Evolutionary conservation across 345 rosid genomes (phyloP).

Genomic region (Draba incana): DNA sequence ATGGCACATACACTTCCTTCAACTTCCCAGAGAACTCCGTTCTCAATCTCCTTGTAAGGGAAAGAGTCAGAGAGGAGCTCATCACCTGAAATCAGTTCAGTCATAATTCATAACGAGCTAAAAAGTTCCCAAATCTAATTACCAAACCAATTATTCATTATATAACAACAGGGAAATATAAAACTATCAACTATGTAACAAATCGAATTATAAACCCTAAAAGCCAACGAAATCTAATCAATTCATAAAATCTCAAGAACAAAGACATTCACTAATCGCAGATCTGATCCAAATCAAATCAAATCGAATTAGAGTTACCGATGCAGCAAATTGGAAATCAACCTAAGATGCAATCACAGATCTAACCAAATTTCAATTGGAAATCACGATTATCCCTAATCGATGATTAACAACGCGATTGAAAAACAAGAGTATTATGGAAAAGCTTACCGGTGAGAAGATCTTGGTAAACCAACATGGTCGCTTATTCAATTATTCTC

Average conservation of each 20-base stretch:
- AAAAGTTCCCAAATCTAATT: background rate
- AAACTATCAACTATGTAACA: background rate
- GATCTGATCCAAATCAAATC: slow-evolving; percentile 13
- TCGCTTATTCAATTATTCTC: slow-evolving; percentile 45
- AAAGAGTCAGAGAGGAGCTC: slow-evolving; percentile 98
- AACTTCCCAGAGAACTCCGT: slow-evolving; percentile 87
- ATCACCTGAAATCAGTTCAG: slow-evolving; percentile 54
- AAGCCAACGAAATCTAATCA: background rate
- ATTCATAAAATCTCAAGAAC: background rate
- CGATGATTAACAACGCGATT: background rate
- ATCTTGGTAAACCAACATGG: slow-evolving; percentile 97
- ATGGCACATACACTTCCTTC: slow-evolving; percentile 73
- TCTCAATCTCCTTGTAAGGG: slow-evolving; percentile 76
- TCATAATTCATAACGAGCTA: background rate
- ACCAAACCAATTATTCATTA: background rate
- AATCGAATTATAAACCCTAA: slow-evolving; percentile 1
- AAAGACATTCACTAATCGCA: background rate
- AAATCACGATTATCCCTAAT: background rate
- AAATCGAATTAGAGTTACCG: background rate
- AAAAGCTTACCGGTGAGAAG: slow-evolving; percentile 54
- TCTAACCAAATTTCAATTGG: slow-evolving; percentile 22
- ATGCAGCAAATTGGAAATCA: background rate
- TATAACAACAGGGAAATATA: no score
- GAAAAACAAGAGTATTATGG: background rate
- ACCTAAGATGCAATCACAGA: slow-evolving; percentile 12